Base-by-base conservation (phyloP, 495 filamentous ascomycete genomes). In the Platismatia glauca region DNA sequence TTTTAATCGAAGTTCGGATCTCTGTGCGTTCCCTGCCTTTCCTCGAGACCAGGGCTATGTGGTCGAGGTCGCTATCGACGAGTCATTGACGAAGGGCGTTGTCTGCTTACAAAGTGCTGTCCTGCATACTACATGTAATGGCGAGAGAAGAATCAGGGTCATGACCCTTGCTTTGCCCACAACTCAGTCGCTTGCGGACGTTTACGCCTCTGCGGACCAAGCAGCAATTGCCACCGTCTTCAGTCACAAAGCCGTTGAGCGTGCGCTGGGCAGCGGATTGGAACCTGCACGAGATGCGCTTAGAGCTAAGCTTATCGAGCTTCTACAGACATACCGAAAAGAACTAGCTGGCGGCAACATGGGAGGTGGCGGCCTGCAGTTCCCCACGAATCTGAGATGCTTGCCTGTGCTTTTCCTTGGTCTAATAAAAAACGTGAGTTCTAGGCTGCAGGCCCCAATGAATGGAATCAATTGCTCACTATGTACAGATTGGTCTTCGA, bases 1-100 rank as follows among this genome's bases (percentile, higher is more conserved):
- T 76, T 98, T 98, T 82, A 98, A 97, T 76, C 84, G 94, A 61
- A 92, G 88, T 70, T 96, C 91, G 22, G 95, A 98, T 76, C 86
- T 98, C 56, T 97, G 93, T 71, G 93, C 93, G 29, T 97, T 97
- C 81, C 93, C 93, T 2, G 94, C 95, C 7, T 97, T 98, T 79
- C 94, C 94, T 24, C 85, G 94, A 71, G 94, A 98, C 71, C 94
- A 98, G 71, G 89, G 88, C 55, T 98, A 97, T 71, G 94, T 97
- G n/a, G 94, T 98, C 41, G 94, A 98, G 71, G 95, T 98, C 59
- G 93, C 94, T 11, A 97, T 98, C 65, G 94, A 98, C 72, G 94
- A 98, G 76, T 89, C 84, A 41, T 78, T 98, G 61, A 85, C 85
- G n/a, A 96, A 95, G 75, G 87, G 87, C n/a, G 86, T 93, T 61